Percentiles rank a stretch among this genome's conserved stretches.
These are phyloP conservation scores for Croton setiger DNA, from an alignment of 441 rosid species.

Conservation along the genomic window DNA sequence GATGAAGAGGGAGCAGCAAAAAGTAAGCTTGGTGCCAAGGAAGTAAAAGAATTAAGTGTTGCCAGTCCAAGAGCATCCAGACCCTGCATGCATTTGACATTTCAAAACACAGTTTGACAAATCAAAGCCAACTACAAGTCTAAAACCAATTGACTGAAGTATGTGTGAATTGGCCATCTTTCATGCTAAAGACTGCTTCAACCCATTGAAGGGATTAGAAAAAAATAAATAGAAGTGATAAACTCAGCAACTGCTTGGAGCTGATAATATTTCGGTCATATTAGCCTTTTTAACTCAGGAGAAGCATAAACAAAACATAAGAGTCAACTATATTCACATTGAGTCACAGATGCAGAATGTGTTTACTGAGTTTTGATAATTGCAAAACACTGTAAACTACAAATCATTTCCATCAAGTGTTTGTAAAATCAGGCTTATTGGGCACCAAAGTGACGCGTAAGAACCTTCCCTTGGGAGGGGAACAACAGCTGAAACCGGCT, in stretches of 20 bases:
- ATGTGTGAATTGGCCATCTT: neutral
- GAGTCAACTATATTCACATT: neutral
- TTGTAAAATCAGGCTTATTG: too few relatives aligned
- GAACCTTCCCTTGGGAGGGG: too few relatives aligned
- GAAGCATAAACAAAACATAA: neutral
- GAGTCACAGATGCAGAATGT: neutral
- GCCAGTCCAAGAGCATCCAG: conserved; percentile 91
- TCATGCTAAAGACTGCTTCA: neutral
- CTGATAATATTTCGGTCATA: neutral
- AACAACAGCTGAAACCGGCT: too few relatives aligned
- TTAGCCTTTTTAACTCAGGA: neutral
- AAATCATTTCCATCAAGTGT: too few relatives aligned
- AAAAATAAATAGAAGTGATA: neutral
- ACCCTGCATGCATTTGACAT: conserved; percentile 47
- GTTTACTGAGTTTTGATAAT: neutral
- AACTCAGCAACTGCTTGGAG: neutral
- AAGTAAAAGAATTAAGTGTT: conserved; percentile 59
- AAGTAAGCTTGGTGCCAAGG: conserved; percentile 41
- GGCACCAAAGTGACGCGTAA: too few relatives aligned
- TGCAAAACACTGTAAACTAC: too few relatives aligned
- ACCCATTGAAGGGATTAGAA: neutral
- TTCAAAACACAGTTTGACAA: conserved; percentile 17
- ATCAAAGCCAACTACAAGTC: conserved; percentile 5
- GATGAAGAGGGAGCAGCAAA: conserved; percentile 41
- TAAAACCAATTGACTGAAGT: neutral